Evolutionary conservation across 1,284 basidiomycete genomes (phyloP), one percentile per base, ranked within the genome.

Genomic region (Marasmius oreades): DNA sequence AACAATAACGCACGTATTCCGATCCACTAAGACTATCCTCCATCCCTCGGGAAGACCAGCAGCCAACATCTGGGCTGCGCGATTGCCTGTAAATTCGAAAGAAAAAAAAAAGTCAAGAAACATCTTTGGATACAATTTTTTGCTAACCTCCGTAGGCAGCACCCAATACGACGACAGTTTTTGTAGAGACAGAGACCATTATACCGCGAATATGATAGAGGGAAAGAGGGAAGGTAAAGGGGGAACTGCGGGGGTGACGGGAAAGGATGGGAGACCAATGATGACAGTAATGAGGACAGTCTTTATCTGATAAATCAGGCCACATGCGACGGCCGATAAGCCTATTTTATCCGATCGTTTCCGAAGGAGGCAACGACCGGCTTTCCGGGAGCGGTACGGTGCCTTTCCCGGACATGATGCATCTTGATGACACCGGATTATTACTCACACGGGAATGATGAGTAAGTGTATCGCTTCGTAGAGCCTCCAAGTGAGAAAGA

Each of bases 1-100:
- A 42, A 16, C 8, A 42, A n/a, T 14, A 10, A 70, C 77, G 56
- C 64, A 85, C 73, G 83, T 80, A 63, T 90, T 89, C 55, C 87
- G 73, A 64, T 91, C 88, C 42, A 90, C 76, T n/a, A 86, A 72
- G n/a, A 90, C 77, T 36, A 90, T 75, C 44, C 80, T 75, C 83
- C 85, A 89, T 24, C 73, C 80, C 20, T 72, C 65, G 2, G 88
- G 86, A 23, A 90, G 70, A 33, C 70, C 71, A 28, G 78, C 70
- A 10, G 82, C 77, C 37, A 91, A 77, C 20, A 85, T 61, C 55
- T 80, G 78, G 6, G 82, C 81, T 1, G 85, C 86, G 53, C 78
- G 76, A 22, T 71, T 68, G 51, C 79, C 79, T 78, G 56, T 43
- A 39, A n/a, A n/a, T n/a, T n/a, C n/a, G n/a, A n/a, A n/a, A n/a